Evolutionary conservation across 176 grass and related monocot genomes (phyloP), one percentile per base, ranked within the genome.

Genomic region (Tuctoria greenei): DNA sequence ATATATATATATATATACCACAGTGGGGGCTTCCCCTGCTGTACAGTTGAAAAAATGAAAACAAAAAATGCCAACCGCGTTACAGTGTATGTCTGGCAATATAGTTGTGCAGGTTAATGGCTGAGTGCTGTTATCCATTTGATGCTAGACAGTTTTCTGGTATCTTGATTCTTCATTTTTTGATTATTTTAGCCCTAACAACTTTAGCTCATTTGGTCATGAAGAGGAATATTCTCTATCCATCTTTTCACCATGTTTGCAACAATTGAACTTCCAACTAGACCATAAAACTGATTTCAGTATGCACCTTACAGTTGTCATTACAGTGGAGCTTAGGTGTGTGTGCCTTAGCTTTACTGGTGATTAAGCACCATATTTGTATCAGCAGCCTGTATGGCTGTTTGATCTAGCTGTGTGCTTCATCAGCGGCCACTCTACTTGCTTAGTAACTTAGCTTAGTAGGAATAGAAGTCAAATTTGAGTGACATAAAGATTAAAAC

Each of bases 171-270:
- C 50, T 25, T 40, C 12, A 2, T 37, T 46, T 37, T 46, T 36
- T 66, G 27, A 47, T 71, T 45, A 28, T 2, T 52, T 56, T 8
- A 56, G 52, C 52, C n/a, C n/a, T 56, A 10, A 56, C 0, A 3
- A 56, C 52, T 54, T 84, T 67, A 56, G 59, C 27, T 66, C 46
- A 31, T 72, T 61, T 14, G 3, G 16, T 78, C 13, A 18, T 38
- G 62, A 41, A 40, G 28, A 41, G 65, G 12, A 42, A 78, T 35
- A 52, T 44, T 43, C 13, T 8, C 10, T 46, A 60, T 79, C 26
- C 42, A 35, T 49, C 42, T 66, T 77, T 77, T 71, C n/a, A 37
- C 23, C 71, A 49, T 86, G 6, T 5, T 61, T 67, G 39, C 13
- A 43, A 11, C 31, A 66, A 69, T 27, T 69, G 9, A 31, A 37